Evolutionary conservation across 164 flowering plant species (phyloP).

Genomic region (Protea cynaroides): DNA sequence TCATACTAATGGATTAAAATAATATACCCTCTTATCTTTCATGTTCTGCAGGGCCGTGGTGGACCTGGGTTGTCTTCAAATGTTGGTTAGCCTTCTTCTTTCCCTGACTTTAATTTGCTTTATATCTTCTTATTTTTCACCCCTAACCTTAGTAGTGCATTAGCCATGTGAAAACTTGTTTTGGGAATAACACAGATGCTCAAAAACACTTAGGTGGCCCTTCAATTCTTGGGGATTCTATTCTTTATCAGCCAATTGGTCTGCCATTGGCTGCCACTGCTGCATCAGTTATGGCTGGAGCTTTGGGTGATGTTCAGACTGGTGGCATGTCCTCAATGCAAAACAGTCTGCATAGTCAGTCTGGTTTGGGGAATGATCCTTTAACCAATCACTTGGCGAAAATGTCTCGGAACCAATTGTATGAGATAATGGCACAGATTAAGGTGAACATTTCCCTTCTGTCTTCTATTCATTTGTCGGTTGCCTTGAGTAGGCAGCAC

Average conservation of each 20-base stretch:
- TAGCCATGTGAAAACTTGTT: background rate
- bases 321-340: slow-evolving; percentile 29
- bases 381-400: slow-evolving; percentile 78
- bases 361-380: slow-evolving; percentile 60
- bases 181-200: slow-evolving; percentile 30
- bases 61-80: slow-evolving; percentile 79
- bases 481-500: background rate
- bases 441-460: slow-evolving; percentile 40
- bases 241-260: slow-evolving; percentile 72
- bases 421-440: slow-evolving; percentile 55
- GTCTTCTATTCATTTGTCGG: background rate
- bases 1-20: too few species aligned
- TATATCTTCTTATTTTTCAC: background rate
- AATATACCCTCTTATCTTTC: background rate
- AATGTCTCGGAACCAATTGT: slow-evolving; percentile 75
- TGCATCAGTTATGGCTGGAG: slow-evolving; percentile 77
- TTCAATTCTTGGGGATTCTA: slow-evolving; percentile 39
- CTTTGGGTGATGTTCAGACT: slow-evolving; percentile 72
- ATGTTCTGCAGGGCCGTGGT: slow-evolving; percentile 81
- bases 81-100: slow-evolving; percentile 44
- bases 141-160: background rate
- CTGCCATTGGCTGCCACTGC: slow-evolving; percentile 71
- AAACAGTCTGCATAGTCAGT: slow-evolving; percentile 38
- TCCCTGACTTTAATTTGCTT: background rate
- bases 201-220: slow-evolving; percentile 55